Base-by-base conservation (phyloP, 192 early-diverging fungal genomes). In the Coemansia umbellata region DNA sequence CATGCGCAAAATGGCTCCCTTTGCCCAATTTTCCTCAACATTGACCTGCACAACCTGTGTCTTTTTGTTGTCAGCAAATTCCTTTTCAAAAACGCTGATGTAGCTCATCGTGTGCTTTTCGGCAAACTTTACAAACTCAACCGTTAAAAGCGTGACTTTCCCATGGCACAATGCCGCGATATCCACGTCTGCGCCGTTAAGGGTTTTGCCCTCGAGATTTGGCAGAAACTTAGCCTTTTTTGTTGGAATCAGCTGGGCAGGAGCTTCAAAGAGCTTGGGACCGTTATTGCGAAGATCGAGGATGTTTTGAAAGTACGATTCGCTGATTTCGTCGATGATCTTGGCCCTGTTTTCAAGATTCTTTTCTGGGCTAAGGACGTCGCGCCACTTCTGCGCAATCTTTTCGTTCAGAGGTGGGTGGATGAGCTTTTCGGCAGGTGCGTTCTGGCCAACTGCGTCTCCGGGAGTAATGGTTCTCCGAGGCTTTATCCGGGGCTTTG, bases 1-100 rank as follows among this genome's bases (percentile, higher is more conserved):
- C 55, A 72, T 24, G 13, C 47, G 39, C 28, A 79, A 50, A 35
- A 74, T 60, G 8, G 50, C 45, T 6, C 63, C 78, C 66, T 79
- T 79, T 21, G 63, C 63, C 58, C 53, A 65, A 37, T 79, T 79
- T 53, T 79, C 78, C 47, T 74, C 63, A 26, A 79, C 56, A n/a
- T 79, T 74, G 18, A 70, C 47, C 63, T 59, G 63, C 35, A 78
- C 53, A 2, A 73, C 60, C 40, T 78, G 76, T n/a, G 58, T 58
- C 2, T 48, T 37, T 13, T 47, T 45, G 6, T 24, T 24, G 27
- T 21, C 76, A 14, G 35, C 47, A 55, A 58, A 62, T 1, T 53
- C 23, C n/a, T 51, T 47, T 14, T 69, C 62, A 31, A 74, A 74
- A 23, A 67, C 51, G 17, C 43, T 35, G 15, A 67, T 60, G 39